Evolutionary conservation across 768 basidiomycete species (phyloP).

Genomic region (Tubosaeta brunneosetosa): DNA sequence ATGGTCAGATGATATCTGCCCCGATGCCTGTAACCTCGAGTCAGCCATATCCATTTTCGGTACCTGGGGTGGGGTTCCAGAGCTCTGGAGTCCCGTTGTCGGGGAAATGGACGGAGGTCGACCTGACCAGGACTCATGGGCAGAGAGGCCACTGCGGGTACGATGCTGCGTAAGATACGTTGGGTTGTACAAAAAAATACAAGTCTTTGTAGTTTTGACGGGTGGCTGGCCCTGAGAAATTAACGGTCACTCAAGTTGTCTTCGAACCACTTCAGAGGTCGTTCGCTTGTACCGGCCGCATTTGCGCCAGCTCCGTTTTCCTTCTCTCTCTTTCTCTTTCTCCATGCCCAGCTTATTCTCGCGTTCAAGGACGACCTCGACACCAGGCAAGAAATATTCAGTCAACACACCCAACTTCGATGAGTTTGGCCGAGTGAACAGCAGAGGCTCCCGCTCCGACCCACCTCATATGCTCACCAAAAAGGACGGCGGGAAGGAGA

Average conservation of each 20-base stretch:
- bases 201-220: not conserved
- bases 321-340: constrained; percentile 2
- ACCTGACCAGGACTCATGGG: not conserved
- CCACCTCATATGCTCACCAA: constrained; percentile 29
- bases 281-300: constrained; percentile 7
- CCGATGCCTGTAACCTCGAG: not conserved
- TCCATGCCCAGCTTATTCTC: constrained; percentile 76
- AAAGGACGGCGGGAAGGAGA: constrained; percentile 46
- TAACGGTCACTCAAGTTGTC: constrained; percentile 2
- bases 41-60: constrained; percentile 5
- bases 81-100: not conserved
- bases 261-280: constrained; percentile 17
- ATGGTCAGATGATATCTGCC: not conserved
- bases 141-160: not conserved
- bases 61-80: not conserved
- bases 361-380: constrained; percentile 60
- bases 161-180: not conserved
- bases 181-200: not conserved
- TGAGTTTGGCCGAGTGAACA: constrained; percentile 62
- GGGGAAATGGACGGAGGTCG: constrained; percentile 3
- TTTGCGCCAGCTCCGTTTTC: constrained; percentile 4
- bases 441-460: constrained; percentile 37
- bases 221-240: constrained; percentile 23
- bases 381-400: constrained; percentile 41
- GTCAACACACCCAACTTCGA: constrained; percentile 35